Conservation (phyloP, 2,329 filamentous ascomycete species). For the Neopestalotiopsis clavispora region DNA sequence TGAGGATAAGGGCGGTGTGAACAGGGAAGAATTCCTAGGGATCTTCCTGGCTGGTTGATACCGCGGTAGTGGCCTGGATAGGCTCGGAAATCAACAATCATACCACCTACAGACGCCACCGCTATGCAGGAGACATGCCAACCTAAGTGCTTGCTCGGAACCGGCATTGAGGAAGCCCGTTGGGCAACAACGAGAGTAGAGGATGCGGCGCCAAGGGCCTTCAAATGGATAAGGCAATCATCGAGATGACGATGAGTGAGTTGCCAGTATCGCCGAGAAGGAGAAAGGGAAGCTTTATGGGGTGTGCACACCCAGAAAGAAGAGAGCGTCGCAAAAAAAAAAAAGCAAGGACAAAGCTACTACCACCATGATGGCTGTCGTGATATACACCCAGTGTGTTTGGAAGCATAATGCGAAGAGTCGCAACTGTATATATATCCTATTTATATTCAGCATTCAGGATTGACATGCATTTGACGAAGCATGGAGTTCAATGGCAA, state of each 20-base stretch:
- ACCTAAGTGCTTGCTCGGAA: not conserved
- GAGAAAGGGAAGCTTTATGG: not conserved
- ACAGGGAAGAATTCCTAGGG: constrained; percentile 71
- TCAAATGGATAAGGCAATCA: not conserved
- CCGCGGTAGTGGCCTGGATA: not conserved
- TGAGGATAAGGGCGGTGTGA: constrained; percentile 83
- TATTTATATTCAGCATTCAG: constrained; percentile 4
- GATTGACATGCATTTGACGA: not conserved
- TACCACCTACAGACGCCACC: not conserved
- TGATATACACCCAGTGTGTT: not conserved
- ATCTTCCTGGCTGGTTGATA: constrained; percentile 46
- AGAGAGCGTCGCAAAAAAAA: not conserved
- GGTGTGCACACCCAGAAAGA: not conserved
- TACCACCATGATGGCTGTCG: not conserved
- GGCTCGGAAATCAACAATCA: not conserved
- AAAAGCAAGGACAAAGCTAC: not conserved
- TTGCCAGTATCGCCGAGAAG: not conserved
- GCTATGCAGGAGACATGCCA: not conserved
- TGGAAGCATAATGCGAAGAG: constrained; percentile 2
- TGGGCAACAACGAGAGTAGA: not conserved
- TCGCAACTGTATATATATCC: constrained; percentile 4
- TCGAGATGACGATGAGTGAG: not conserved
- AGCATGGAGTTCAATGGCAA: not conserved
- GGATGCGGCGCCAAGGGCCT: not conserved
- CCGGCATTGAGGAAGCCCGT: not conserved